Evolutionary conservation across 2,329 filamentous ascomycete species (phyloP).

Genomic region (Fusarium sacchari): DNA sequence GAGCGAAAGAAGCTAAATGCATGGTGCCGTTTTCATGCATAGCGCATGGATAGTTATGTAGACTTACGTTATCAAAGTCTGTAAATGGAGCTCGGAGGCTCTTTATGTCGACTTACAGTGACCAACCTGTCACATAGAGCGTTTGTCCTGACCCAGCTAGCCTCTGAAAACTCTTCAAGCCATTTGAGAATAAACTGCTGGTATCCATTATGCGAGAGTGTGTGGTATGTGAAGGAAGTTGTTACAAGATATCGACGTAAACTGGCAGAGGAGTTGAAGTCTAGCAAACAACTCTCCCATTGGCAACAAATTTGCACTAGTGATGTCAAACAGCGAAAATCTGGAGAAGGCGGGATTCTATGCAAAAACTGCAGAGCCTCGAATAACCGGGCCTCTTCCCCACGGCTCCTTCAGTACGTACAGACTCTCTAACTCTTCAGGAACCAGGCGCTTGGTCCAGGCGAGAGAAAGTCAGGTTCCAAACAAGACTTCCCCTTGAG

Average conservation of each 20-base stretch:
- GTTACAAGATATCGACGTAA: slow-evolving; percentile 1
- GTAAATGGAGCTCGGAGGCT: slow-evolving; percentile 17
- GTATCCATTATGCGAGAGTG: background rate
- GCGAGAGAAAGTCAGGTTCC: slow-evolving; percentile 9
- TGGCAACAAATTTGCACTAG: slow-evolving; percentile 29
- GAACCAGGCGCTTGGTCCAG: slow-evolving; percentile 46
- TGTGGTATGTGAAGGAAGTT: background rate
- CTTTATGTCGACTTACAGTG: slow-evolving; percentile 19
- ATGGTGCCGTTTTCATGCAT: slow-evolving; percentile 30
- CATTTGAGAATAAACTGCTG: background rate
- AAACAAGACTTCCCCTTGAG: slow-evolving; percentile 42
- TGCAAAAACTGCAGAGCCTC: slow-evolving; percentile 46
- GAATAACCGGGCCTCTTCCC: slow-evolving; percentile 47
- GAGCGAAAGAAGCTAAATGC: slow-evolving; percentile 32
- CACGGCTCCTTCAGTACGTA: slow-evolving; percentile 8
- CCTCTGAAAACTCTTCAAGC: background rate
- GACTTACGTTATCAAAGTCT: slow-evolving; percentile 37
- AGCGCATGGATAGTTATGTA: slow-evolving; percentile 28
- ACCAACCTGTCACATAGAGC: slow-evolving; percentile 4
- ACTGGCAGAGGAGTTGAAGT: slow-evolving; percentile 12
- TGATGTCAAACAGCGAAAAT: slow-evolving; percentile 38
- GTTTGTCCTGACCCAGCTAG: background rate
- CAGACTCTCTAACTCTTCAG: slow-evolving; percentile 37
- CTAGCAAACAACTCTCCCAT: slow-evolving; percentile 14
- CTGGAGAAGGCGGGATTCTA: slow-evolving; percentile 31